A percentile compares a stretch with the other conserved stretches of the same genome.
These are phyloP conservation scores for Rhizophora mangle DNA, from an alignment of 345 rosid species.

Conservation along the genomic window DNA sequence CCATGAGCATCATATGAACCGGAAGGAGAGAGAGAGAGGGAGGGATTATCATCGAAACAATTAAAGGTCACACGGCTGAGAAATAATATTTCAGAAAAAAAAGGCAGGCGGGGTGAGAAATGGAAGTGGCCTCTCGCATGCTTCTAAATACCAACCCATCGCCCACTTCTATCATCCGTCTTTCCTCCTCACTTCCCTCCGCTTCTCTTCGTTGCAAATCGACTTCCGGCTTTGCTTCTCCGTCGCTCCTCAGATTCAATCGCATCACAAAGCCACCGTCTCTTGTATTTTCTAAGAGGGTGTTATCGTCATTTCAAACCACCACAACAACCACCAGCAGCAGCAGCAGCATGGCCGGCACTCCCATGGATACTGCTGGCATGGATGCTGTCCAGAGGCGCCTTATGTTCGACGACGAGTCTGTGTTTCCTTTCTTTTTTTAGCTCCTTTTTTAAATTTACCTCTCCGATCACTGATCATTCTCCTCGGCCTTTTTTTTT, in stretches of 20 bases:
- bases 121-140: slow-evolving; percentile 21
- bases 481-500: neutral
- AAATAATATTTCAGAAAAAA: neutral
- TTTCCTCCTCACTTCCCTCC: slow-evolving; percentile 9
- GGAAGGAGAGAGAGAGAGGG: too few species aligned
- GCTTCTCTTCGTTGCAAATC: slow-evolving; percentile 9
- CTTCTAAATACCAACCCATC: neutral
- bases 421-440: slow-evolving; percentile 19
- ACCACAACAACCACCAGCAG: slow-evolving; percentile 18
- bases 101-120: neutral
- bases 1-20: too few species aligned
- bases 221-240: slow-evolving; percentile 18
- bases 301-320: slow-evolving; percentile 18
- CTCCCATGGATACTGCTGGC: slow-evolving; percentile 44
- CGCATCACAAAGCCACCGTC: neutral
- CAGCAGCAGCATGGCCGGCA: slow-evolving; percentile 42
- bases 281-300: slow-evolving; percentile 15
- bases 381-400: slow-evolving; percentile 99
- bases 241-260: slow-evolving; percentile 5
- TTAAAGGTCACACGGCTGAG: neutral
- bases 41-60: too few species aligned
- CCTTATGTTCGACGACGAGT: slow-evolving; percentile 98
- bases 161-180: slow-evolving; percentile 11
- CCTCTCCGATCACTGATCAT: neutral
- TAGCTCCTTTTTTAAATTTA: neutral